Evolutionary conservation across 75 land plant species (phyloP), one percentile per base, ranked within the genome.

Genomic region (Pseudotsuga menziesii): DNA sequence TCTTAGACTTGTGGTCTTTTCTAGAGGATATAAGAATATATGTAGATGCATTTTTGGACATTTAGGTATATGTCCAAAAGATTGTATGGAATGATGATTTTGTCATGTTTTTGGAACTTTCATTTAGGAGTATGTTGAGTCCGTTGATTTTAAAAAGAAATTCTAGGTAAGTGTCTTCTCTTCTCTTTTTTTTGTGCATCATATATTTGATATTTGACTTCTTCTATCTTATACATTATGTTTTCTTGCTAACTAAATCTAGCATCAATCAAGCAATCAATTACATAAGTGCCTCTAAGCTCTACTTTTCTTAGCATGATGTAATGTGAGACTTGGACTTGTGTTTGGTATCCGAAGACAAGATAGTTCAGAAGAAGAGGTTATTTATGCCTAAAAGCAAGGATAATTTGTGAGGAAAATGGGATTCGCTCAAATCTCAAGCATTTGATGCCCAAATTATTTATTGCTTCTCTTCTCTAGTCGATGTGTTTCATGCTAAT

Each of bases 21-120:
- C 88, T 86, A 0, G 91, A 89, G 63, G 91, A 89, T 79, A 83
- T 78, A 66, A 85, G 76, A 57, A 89, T 89, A 56, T 85, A 86
- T 7, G 82, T 86, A 16, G 88, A 82, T 78, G 72, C 85, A 0
- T 83, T 89, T 0, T 80, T 89, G 67, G 83, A 80, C 61, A 72
- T 89, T 48, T 89, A 88, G 91, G 78, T 83, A 61, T 84, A 83
- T 61, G 57, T 80, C 0, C 88, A 85, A 36, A 88, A 80, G 25
- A 58, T 89, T 4, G 82, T 80, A 55, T 85, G 80, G 56, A 78
- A 77, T 17, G 85, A 89, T 71, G 91, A 88, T 36, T 86, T 85
- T 76, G 82, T 79, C 0, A 55, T 86, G 29, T 81, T 89, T 14
- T 58, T 82, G 3, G 88, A 89, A 75, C 86, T 89, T 71, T 74